phyloP scores from a whole-genome alignment of 2,329 filamentous ascomycete species.

The Phialocephala subalpina region DNA sequence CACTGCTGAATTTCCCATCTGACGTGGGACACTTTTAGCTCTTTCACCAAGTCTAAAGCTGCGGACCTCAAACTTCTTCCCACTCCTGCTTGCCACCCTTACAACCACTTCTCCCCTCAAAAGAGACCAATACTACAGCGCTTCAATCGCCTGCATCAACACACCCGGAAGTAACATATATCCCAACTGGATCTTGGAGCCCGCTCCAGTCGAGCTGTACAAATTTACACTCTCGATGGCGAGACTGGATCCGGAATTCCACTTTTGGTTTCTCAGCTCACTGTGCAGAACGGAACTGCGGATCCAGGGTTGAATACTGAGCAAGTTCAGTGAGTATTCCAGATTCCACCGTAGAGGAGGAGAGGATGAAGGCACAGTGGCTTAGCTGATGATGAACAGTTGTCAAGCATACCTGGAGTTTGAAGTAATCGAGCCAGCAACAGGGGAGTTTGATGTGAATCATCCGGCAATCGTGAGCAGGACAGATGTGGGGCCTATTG shows the following conservation, averaged over 20 bases:
- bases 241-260: neutral
- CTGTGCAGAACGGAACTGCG: constrained; percentile 11
- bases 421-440: neutral
- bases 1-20: neutral
- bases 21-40: neutral
- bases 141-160: neutral
- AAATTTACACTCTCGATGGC: neutral
- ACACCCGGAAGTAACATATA: neutral
- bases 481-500: neutral
- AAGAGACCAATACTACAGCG: constrained; percentile 11
- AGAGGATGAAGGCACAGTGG: neutral
- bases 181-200: constrained; percentile 9
- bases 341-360: neutral
- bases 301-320: neutral
- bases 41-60: neutral
- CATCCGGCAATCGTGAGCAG: neutral
- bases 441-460: constrained; percentile 2
- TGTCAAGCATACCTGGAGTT: constrained; percentile 6
- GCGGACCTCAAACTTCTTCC: neutral
- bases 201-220: constrained; percentile 9
- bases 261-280: neutral
- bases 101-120: constrained; percentile 6
- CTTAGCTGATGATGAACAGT: neutral
- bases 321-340: neutral
- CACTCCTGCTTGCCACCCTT: neutral